Conservation (phyloP, 2,329 filamentous ascomycete species). For the Fusarium sp. region DNA sequence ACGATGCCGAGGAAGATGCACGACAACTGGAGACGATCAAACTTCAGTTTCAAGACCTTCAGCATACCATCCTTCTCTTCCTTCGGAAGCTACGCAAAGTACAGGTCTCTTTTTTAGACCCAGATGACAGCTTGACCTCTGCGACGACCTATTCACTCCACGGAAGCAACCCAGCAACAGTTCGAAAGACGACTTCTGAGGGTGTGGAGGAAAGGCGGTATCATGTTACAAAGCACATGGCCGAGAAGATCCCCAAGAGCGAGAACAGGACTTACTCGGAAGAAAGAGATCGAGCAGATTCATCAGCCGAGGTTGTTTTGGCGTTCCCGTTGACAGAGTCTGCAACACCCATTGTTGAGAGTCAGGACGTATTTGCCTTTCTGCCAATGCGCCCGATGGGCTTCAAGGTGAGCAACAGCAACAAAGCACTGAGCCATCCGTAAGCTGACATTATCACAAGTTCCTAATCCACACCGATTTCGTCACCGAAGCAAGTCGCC, state of each 20-base stretch:
- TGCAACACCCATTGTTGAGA: slow-evolving; percentile 48
- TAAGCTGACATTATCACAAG: slow-evolving; percentile 35
- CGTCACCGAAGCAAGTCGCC: slow-evolving; percentile 56
- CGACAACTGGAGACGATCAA: slow-evolving; percentile 40
- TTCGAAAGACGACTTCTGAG: slow-evolving; percentile 3
- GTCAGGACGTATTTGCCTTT: slow-evolving; percentile 58
- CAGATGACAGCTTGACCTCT: slow-evolving; percentile 8
- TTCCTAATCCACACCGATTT: slow-evolving; percentile 64
- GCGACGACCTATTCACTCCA: slow-evolving; percentile 20
- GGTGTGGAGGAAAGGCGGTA: slow-evolving; percentile 21
- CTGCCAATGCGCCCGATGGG: slow-evolving; percentile 55
- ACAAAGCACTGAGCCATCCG: no score
- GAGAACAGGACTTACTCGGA: slow-evolving; percentile 49
- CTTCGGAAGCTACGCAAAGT: slow-evolving; percentile 52
- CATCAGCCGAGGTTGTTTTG: slow-evolving; percentile 52
- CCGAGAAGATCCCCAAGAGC: slow-evolving; percentile 44
- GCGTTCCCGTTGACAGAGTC: slow-evolving; percentile 56
- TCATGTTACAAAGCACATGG: slow-evolving; percentile 45
- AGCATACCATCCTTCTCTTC: slow-evolving; percentile 55
- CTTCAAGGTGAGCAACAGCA: no score
- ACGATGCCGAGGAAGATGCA: slow-evolving; percentile 21
- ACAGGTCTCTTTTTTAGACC: slow-evolving; percentile 43
- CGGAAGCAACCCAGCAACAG: slow-evolving; percentile 5
- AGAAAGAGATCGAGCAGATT: slow-evolving; percentile 38
- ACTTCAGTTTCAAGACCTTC: slow-evolving; percentile 50